Percentiles rank a stretch among this genome's conserved stretches.
phyloP scores from a whole-genome alignment of 345 rosid species.

The Salix caprea region DNA sequence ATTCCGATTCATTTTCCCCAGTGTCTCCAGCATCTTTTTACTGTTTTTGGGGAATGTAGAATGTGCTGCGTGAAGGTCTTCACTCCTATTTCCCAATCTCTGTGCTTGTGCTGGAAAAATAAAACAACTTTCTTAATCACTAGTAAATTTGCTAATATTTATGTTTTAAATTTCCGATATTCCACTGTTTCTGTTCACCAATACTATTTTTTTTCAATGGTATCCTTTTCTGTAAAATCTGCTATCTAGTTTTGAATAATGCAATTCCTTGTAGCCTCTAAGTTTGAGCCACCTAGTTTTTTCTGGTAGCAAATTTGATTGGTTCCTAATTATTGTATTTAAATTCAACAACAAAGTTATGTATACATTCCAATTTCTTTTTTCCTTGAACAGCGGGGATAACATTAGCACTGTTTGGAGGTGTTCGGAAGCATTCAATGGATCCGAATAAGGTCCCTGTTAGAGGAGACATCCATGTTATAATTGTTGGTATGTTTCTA shows the following conservation, averaged over 20 bases:
- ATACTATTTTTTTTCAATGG: neutral
- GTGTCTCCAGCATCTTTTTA: neutral
- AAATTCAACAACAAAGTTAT: neutral
- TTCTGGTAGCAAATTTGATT: neutral
- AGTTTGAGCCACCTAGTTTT: neutral
- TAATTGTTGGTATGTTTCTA: conserved; percentile 72
- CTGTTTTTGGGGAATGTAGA: neutral
- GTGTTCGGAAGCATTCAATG: conserved; percentile 86
- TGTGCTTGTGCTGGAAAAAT: neutral
- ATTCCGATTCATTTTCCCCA: neutral
- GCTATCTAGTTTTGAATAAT: neutral
- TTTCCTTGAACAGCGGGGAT: conserved; percentile 68
- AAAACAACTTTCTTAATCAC: neutral
- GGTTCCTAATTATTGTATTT: neutral
- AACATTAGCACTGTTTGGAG: conserved; percentile 88
- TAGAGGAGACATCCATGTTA: conserved; percentile 97
- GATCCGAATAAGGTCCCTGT: conserved; percentile 95
- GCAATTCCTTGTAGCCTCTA: neutral
- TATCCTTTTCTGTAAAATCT: neutral
- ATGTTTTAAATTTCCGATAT: neutral
- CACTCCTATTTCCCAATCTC: neutral
- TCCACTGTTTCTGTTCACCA: neutral
- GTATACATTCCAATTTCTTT: conserved; percentile 3
- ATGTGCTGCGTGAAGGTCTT: neutral
- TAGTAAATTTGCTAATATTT: neutral